Conservation (phyloP, 106 monocot genomes). For the Allium cepa region DNA sequence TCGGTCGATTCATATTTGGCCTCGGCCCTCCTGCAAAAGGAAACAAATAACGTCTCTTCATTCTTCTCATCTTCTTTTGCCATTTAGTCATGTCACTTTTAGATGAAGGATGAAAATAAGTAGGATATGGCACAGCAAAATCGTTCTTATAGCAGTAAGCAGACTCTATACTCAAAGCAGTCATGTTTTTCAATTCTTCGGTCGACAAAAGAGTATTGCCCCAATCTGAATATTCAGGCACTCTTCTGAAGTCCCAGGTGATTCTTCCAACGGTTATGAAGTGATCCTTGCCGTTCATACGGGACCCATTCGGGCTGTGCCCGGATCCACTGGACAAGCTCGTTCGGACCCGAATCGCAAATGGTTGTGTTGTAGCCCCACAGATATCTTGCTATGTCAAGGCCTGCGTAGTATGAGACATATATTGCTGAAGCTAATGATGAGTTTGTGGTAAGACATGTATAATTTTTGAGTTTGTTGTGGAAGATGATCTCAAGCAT, state of each 20-base stretch:
- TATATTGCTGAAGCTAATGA: conserved; percentile 61
- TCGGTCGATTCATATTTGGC: too few relatives aligned
- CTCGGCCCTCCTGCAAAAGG: too few relatives aligned
- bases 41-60: too few relatives aligned
- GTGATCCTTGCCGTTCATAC: conserved; percentile 16
- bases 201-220: conserved; percentile 64
- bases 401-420: conserved; percentile 88
- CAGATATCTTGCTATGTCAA: conserved; percentile 60
- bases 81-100: too few relatives aligned
- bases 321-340: conserved; percentile 17
- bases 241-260: conserved; percentile 29
- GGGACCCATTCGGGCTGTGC: conserved; percentile 11
- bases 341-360: conserved; percentile 9
- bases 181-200: conserved; percentile 67
- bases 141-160: conserved; percentile 63
- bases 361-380: conserved; percentile 40
- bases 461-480: conserved; percentile 49
- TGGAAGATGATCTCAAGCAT: conserved; percentile 71
- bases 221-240: conserved; percentile 28
- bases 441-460: conserved; percentile 50
- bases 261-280: conserved; percentile 24
- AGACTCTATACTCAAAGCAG: conserved; percentile 70
- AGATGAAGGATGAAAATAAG: too few relatives aligned
- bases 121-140: conserved; percentile 22
- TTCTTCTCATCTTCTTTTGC: too few relatives aligned